Base-by-base conservation (phyloP, 208 protist genomes). In the Acanthamoeba polyphaga region DNA sequence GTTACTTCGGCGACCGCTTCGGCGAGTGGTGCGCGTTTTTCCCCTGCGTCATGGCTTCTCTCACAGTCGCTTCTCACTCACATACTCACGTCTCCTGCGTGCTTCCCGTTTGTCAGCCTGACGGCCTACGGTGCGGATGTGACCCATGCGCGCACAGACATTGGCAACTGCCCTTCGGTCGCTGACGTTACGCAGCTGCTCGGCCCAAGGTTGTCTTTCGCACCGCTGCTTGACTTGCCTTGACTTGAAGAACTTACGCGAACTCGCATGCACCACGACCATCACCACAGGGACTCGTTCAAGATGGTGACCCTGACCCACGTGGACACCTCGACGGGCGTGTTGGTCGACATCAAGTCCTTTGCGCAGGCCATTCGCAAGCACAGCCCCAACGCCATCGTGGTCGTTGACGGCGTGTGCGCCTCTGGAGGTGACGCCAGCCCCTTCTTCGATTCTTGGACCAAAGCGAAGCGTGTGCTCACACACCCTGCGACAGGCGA, bases 1-100 rank as follows among this genome's bases (percentile, higher is more conserved):
- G 95, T 32, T 95, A 95, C 66, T 95, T 95, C 34, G 90, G 95
- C 64, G 95, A 95, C 22, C 70, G 72, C 76, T 95, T 95, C 27
- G 91, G 62, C n/a, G 95, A 95, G 66, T 95, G 87, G 89, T 93
- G n/a, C 32, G 49, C 24, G 8, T 27, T 15, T 29, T 76, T 76
- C 13, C 19, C 0, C 3, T 58, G 0, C 55, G 10, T 9, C 64
- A 70, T 70, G 64, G 49, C 38, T 0, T 32, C 13, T n/a, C 78
- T 22, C 46, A 15, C n/a, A 87, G 24, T 24, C 27, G 10, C 46
- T 32, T 34, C 34, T 34, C 34, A 2, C 12, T 9, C 46, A 32
- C 46, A 32, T 9, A 62, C 27, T 15, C 10, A 22, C 46, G 1
- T 10, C 58, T 64, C 55, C 55, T 89, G 27, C 8, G 15, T 58